A percentile compares a stretch with the other conserved stretches of the same genome.
Conservation (phyloP, 805 yeast genomes). For the Metschnikowia arizonensis region DNA sequence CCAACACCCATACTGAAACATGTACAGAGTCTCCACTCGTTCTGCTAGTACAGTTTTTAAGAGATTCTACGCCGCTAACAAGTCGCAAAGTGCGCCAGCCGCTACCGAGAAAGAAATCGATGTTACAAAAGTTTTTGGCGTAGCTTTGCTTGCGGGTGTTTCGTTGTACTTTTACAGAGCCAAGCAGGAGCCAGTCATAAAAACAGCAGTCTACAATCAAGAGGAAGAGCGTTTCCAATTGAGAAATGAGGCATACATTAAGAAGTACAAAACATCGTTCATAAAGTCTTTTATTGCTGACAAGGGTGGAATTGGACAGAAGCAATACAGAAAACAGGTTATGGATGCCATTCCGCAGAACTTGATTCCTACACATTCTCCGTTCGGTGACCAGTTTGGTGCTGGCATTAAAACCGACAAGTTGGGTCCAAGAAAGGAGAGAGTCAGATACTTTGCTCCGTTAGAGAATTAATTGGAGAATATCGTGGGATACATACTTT, state of each 20-base stretch:
- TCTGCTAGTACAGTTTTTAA: conserved; percentile 14
- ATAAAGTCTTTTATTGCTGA: conserved; percentile 40
- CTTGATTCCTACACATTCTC: conserved; percentile 40
- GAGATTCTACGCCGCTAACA: conserved; percentile 17
- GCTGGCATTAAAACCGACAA: conserved; percentile 41
- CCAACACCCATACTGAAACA: conserved; percentile 3
- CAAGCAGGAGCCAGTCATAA: conserved; percentile 30
- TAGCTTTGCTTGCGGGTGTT: conserved; percentile 39
- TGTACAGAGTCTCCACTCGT: conserved; percentile 19
- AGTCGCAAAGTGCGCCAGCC: conserved; percentile 16
- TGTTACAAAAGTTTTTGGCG: conserved; percentile 38
- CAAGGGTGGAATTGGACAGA: conserved; percentile 45
- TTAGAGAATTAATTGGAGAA: conserved; percentile 15
- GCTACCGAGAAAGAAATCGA: conserved; percentile 30
- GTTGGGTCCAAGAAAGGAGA: conserved; percentile 45
- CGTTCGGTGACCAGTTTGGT: conserved; percentile 39
- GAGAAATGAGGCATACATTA: conserved; percentile 36
- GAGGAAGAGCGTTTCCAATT: conserved; percentile 28
- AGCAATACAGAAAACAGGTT: conserved; percentile 33
- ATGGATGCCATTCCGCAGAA: conserved; percentile 29
- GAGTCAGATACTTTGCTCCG: conserved; percentile 40
- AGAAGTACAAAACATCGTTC: conserved; percentile 40
- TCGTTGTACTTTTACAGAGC: conserved; percentile 22
- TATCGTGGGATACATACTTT: background rate
- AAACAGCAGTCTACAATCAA: conserved; percentile 35